Evolutionary conservation across 225 moss, liverwort and hornwort genomes (phyloP).

Genomic region (Climacium dendroides): DNA sequence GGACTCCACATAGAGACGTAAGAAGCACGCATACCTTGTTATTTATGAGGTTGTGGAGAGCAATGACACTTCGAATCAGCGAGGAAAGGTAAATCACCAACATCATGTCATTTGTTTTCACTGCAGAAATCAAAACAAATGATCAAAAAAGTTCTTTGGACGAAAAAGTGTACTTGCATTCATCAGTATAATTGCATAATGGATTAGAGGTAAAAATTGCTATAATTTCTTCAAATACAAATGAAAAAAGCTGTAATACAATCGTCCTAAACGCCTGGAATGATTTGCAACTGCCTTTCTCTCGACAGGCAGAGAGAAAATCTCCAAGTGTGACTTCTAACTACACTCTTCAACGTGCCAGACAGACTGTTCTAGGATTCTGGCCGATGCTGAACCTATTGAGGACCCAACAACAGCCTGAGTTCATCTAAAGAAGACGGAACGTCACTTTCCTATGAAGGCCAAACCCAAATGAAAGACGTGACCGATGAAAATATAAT

Average conservation of each 20-base stretch:
- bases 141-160: neutral
- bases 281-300: neutral
- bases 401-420: neutral
- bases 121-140: constrained; percentile 22
- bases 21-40: constrained; percentile 60
- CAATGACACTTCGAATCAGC: constrained; percentile 94
- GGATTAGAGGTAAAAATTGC: neutral
- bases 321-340: neutral
- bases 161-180: neutral
- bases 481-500: neutral
- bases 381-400: neutral
- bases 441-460: neutral
- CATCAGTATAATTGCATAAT: neutral
- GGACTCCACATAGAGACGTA: neutral
- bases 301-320: neutral
- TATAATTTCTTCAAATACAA: neutral
- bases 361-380: neutral
- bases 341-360: neutral
- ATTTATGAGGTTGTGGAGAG: constrained; percentile 98
- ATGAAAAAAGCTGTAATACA: neutral
- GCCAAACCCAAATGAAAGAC: neutral
- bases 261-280: neutral
- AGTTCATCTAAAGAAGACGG: neutral
- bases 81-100: constrained; percentile 98
- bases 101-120: constrained; percentile 99